phyloP scores from a whole-genome alignment of 108 stramenopile genomes.

The Cyclostephanos invisitatus region DNA sequence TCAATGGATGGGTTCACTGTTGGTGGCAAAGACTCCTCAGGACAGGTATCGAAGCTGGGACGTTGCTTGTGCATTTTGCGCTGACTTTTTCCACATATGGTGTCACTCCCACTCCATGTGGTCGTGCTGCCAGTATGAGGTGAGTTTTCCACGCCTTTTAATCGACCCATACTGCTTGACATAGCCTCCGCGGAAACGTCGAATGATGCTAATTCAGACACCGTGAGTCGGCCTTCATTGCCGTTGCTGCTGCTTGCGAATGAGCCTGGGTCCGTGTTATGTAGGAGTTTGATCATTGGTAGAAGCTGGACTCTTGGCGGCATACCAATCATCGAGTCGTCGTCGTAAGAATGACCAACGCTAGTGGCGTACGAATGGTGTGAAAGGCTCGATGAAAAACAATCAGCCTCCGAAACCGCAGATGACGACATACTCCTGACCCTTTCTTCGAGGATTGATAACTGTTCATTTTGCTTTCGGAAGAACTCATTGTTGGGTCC shows the following conservation, averaged over 20 bases:
- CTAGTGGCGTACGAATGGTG: not conserved
- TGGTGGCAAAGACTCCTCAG: conserved; percentile 2
- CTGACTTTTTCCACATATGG: not conserved
- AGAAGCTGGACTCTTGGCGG: not conserved
- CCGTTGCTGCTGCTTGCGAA: not conserved
- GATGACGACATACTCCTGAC: conserved; percentile 7
- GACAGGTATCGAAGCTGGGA: conserved; percentile 6
- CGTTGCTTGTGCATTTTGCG: not conserved
- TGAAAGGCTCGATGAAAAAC: not conserved
- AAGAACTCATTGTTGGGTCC: not conserved
- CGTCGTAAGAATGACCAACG: not conserved
- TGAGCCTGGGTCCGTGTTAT: conserved; percentile 1
- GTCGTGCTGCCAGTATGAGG: not conserved
- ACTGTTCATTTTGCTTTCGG: not conserved
- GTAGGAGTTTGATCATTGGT: conserved; percentile 7
- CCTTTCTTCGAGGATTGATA: conserved; percentile 4
- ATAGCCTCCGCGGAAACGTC: not conserved
- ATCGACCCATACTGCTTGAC: not conserved
- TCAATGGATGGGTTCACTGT: conserved; percentile 4
- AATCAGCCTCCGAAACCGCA: conserved; percentile 1
- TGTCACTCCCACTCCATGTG: not conserved
- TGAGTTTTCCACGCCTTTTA: not conserved
- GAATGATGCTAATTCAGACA: not conserved
- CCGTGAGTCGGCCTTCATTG: not conserved
- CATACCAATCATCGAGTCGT: conserved; percentile 2